These are phyloP conservation scores for Coemansia sp. DNA, from an alignment of 192 early-diverging fungal genomes.

Conservation along the genomic window DNA sequence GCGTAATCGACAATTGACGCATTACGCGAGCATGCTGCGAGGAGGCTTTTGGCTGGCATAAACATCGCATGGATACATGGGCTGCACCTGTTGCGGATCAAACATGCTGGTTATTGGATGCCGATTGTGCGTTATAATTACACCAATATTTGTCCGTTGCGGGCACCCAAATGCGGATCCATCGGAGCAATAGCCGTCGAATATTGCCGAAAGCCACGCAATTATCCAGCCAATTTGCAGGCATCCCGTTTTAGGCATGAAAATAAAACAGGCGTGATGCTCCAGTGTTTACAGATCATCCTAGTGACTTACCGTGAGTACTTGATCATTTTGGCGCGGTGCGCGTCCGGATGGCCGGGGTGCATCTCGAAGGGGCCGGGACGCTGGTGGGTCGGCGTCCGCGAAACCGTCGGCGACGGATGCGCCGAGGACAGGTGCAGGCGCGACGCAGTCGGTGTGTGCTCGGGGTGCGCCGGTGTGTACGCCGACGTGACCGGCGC, in stretches of 20 bases:
- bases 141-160: neutral
- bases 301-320: slow-evolving; percentile 35
- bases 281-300: neutral
- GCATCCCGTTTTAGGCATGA: neutral
- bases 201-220: slow-evolving; percentile 19
- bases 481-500: slow-evolving; percentile 18
- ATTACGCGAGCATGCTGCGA: slow-evolving; percentile 1
- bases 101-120: neutral
- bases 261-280: neutral
- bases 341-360: slow-evolving; percentile 13
- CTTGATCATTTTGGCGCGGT: slow-evolving; percentile 33
- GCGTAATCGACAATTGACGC: neutral
- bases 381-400: slow-evolving; percentile 17
- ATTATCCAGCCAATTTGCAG: slow-evolving; percentile 9
- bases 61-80: neutral
- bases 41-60: slow-evolving; percentile 1
- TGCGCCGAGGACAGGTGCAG: slow-evolving; percentile 1
- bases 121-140: slow-evolving; percentile 16
- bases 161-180: too few species aligned
- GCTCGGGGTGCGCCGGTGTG: slow-evolving; percentile 2
- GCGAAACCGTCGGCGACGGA: slow-evolving; percentile 3
- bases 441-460: slow-evolving; percentile 2
- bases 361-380: slow-evolving; percentile 23
- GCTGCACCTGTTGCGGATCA: neutral
- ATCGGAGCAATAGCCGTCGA: slow-evolving; percentile 6